A percentile compares a stretch with the other conserved stretches of the same genome.
These are phyloP conservation scores for Stemphylium vesicarium DNA, from an alignment of 2,329 filamentous ascomycete genomes.

Conservation along the genomic window DNA sequence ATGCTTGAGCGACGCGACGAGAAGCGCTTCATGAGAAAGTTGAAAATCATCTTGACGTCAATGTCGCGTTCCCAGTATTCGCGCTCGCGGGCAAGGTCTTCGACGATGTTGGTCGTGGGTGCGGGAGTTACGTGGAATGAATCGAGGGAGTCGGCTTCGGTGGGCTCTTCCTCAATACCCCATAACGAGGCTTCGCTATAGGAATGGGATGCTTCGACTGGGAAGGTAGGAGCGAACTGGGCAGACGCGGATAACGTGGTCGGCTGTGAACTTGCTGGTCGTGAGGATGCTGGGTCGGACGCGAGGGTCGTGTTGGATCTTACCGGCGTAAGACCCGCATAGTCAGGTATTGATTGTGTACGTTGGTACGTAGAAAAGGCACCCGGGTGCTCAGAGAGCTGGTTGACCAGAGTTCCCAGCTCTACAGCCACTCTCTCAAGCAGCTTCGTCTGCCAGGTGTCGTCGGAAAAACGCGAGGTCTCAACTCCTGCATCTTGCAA, in stretches of 20 bases:
- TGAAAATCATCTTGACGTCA: constrained; percentile 89
- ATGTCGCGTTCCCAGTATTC: constrained; percentile 95
- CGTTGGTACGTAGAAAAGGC: constrained; percentile 83
- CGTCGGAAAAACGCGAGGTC: constrained; percentile 43
- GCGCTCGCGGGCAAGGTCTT: constrained; percentile 55
- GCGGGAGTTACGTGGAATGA: constrained; percentile 43
- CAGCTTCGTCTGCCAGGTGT: constrained; percentile 75
- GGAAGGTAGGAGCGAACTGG: constrained; percentile 59
- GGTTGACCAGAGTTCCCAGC: constrained; percentile 81
- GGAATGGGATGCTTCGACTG: constrained; percentile 37
- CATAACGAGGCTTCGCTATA: constrained; percentile 64
- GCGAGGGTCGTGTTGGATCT: constrained; percentile 26
- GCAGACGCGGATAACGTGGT: constrained; percentile 44
- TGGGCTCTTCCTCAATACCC: constrained; percentile 69
- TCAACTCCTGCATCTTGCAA: constrained; percentile 32
- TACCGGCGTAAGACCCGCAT: constrained; percentile 75
- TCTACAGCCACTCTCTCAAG: constrained; percentile 86
- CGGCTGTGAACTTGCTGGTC: constrained; percentile 36
- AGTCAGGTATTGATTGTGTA: constrained; percentile 66
- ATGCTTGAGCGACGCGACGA: constrained; percentile 43
- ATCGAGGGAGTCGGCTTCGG: constrained; percentile 54
- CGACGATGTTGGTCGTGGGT: constrained; percentile 28
- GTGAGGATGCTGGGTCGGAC: constrained; percentile 34
- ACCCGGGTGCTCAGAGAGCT: constrained; percentile 83
- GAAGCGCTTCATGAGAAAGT: constrained; percentile 58